Percentiles rank a stretch among this genome's conserved stretches.
These are phyloP conservation scores for Penicillium sp. DNA, from an alignment of 2,329 filamentous ascomycete species.

Conservation along the genomic window DNA sequence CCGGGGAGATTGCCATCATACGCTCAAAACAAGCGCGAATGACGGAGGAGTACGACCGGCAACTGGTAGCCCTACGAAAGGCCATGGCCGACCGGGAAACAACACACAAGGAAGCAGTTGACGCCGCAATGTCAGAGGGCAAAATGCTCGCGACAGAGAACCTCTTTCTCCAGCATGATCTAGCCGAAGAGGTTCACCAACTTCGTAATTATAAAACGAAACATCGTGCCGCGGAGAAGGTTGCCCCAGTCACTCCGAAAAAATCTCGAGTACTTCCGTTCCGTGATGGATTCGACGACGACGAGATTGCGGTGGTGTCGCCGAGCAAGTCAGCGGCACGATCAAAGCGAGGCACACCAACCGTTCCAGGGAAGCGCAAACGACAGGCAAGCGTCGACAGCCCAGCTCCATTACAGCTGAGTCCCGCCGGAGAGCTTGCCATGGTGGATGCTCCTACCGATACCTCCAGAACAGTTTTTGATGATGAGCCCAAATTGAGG, in stretches of 20 bases:
- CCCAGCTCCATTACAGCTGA: constrained; percentile 51
- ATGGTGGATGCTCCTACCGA: constrained; percentile 32
- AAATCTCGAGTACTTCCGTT: constrained; percentile 51
- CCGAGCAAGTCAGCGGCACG: constrained; percentile 54
- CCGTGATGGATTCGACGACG: constrained; percentile 66
- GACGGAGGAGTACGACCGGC: constrained; percentile 55
- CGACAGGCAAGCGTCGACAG: constrained; percentile 54
- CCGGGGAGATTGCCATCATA: constrained; percentile 64
- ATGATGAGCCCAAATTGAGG: constrained; percentile 28
- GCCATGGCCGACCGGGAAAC: constrained; percentile 55
- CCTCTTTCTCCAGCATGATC: constrained; percentile 62
- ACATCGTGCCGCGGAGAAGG: constrained; percentile 36
- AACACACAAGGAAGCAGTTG: constrained; percentile 57
- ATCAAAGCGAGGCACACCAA: constrained; percentile 57
- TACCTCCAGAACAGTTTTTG: constrained; percentile 22
- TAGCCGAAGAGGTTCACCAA: constrained; percentile 57
- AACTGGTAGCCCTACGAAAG: constrained; percentile 55
- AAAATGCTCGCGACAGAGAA: constrained; percentile 61
- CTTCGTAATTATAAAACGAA: constrained; percentile 45
- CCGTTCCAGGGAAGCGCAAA: constrained; percentile 60
- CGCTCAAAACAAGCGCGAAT: constrained; percentile 59
- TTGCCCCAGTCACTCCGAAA: constrained; percentile 52
- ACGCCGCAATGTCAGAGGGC: constrained; percentile 55
- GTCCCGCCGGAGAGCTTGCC: constrained; percentile 29
- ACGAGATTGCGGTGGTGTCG: constrained; percentile 58